phyloP scores from a whole-genome alignment of 352 stramenopile species.

The Aphanomyces astaci region DNA sequence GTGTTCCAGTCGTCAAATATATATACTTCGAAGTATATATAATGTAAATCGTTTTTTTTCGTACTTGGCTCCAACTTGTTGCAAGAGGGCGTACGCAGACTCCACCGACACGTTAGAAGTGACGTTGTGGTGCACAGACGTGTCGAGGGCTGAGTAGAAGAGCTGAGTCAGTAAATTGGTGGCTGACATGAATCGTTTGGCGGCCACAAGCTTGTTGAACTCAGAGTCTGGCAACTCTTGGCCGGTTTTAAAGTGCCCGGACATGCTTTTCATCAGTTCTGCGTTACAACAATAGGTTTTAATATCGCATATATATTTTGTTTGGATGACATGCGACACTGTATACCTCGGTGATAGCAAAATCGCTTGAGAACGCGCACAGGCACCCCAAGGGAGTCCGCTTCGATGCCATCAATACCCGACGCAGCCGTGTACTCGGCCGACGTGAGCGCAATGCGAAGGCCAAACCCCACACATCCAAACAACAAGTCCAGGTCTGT shows the following conservation, averaged over 20 bases:
- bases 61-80: no score
- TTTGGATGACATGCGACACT: no score
- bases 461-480: conserved; percentile 94
- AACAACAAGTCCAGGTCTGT: conserved; percentile 95
- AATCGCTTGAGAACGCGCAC: conserved; percentile 99
- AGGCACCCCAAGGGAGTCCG: conserved; percentile 96
- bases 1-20: no score
- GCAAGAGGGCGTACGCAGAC: no score
- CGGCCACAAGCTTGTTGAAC: conserved; percentile 93
- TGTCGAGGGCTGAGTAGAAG: conserved; percentile 87
- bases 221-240: conserved; percentile 89
- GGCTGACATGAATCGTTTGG: conserved; percentile 93
- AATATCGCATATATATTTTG: no score
- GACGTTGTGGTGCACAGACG: conserved; percentile 62
- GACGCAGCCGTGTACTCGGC: conserved; percentile 92
- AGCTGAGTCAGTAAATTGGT: conserved; percentile 94
- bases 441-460: conserved; percentile 98
- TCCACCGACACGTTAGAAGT: conserved; percentile 57
- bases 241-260: conserved; percentile 75
- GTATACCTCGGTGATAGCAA: conserved; percentile 86
- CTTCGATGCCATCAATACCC: conserved; percentile 96
- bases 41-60: no score
- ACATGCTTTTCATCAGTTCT: conserved; percentile 35
- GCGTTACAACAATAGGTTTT: no score
- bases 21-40: no score